Base-by-base conservation (phyloP, 2,329 filamentous ascomycete species). In the Colletotrichum tropicale region DNA sequence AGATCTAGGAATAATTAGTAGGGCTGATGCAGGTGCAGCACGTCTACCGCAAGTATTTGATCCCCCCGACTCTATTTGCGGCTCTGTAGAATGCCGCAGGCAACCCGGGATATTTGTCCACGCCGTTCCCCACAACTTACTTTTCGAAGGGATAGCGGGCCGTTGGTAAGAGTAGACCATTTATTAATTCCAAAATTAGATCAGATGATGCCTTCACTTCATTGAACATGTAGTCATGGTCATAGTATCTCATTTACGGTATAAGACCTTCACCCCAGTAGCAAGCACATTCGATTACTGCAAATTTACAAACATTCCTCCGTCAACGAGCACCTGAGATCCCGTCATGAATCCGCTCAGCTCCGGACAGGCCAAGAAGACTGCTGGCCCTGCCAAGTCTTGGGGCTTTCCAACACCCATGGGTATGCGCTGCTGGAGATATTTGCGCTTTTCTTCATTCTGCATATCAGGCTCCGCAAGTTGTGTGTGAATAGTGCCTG, bases 301-400 rank as follows among this genome's bases (percentile, higher is more conserved):
- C 77, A 95, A 84, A 83, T 95, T 94, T 7, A 95, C 93, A 85
- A 93, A 95, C 73, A 94, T 83, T 0, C 93, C 94, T 12, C 94
- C 94, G 84, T 95, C 94, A 12, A 95, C 94, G 55, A 95, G 83
- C 70, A 95, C 79, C 82, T 94, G 92, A 12, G 93, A 90, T 0
- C 93, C 93, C 75, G 90, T 94, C 77, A 94, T 90, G 85, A 92
- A 94, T 38, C 87, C 86, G 81, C 91, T 93, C 84, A 95, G 83
- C 77, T 89, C 90, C 72, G 90, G 91, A 80, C 91, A 91, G 3
- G 90, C 93, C 81, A 95, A 85, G 82, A 95, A 95, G 6, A 95
- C 90, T 6, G 93, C 93, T 4, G 93, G 93, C 0, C 94, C 93
- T 1, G 91, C 93, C 81, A 95, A 81, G 86, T 95, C 93, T 30